Evolutionary conservation across 768 basidiomycete genomes (phyloP).

Genomic region (Trametes meyenii): DNA sequence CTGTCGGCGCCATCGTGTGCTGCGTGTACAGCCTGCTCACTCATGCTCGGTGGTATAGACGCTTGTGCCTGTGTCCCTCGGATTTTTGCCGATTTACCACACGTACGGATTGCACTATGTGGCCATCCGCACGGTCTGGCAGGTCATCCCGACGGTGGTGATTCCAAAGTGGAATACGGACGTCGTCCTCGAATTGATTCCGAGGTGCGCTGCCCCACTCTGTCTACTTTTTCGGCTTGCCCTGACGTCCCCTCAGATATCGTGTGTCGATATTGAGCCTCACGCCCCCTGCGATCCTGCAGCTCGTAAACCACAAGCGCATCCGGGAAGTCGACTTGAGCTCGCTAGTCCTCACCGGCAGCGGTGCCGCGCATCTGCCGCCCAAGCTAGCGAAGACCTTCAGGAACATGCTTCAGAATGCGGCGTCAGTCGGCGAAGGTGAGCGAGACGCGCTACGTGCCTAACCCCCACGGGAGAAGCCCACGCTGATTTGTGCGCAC

Average conservation of each 20-base stretch:
- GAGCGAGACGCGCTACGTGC: conserved; percentile 17
- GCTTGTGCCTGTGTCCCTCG: conserved; percentile 49
- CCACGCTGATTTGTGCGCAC: not conserved
- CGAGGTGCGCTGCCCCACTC: conserved; percentile 50
- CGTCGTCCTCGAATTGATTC: conserved; percentile 51
- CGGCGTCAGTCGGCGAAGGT: conserved; percentile 49
- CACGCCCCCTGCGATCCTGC: conserved; percentile 68
- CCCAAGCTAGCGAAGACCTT: conserved; percentile 51
- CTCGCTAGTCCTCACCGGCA: conserved; percentile 45
- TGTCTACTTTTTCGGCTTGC: not conserved
- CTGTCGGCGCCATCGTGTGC: not conserved
- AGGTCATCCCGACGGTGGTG: conserved; percentile 52
- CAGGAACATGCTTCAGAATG: conserved; percentile 34
- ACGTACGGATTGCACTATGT: conserved; percentile 60
- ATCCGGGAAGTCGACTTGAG: conserved; percentile 55
- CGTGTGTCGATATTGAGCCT: conserved; percentile 51
- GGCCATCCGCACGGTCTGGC: conserved; percentile 50
- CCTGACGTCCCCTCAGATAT: conserved; percentile 44
- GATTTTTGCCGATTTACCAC: conserved; percentile 71
- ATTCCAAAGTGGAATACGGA: conserved; percentile 65
- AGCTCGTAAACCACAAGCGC: conserved; percentile 57
- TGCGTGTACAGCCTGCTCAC: not conserved
- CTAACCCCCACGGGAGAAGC: not conserved
- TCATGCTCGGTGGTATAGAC: not conserved
- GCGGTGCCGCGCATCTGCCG: conserved; percentile 73